Conservation (phyloP, 352 stramenopile species). For the Pythium brassicae region DNA sequence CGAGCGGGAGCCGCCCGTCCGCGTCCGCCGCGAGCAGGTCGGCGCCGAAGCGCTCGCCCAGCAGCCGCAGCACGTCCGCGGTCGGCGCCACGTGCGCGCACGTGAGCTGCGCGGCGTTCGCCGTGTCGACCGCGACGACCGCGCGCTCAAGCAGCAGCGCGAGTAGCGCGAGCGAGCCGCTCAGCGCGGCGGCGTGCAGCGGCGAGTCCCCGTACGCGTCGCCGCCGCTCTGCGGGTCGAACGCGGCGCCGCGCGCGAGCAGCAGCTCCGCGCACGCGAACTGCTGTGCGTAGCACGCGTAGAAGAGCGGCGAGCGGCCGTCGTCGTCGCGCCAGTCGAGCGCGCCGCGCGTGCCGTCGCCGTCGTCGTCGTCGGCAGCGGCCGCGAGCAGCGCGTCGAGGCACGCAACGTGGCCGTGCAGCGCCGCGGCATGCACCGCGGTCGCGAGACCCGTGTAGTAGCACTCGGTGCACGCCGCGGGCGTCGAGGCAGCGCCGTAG, state of each 20-base stretch:
- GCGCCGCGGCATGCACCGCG: slow-evolving; percentile 47
- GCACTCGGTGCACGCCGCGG: slow-evolving; percentile 42
- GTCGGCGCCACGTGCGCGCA: slow-evolving; percentile 43
- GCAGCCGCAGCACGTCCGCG: slow-evolving; percentile 24
- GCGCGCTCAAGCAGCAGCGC: slow-evolving; percentile 33
- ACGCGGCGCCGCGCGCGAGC: slow-evolving; percentile 14
- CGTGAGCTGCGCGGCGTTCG: slow-evolving; percentile 33
- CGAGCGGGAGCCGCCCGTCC: slow-evolving; percentile 54
- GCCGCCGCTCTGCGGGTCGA: slow-evolving; percentile 1
- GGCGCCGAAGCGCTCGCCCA: slow-evolving; percentile 35
- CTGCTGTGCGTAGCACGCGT: slow-evolving; percentile 61
- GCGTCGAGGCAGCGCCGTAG: slow-evolving; percentile 21
- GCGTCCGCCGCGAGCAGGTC: slow-evolving; percentile 50
- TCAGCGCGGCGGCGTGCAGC: slow-evolving; percentile 50
- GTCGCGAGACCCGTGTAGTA: slow-evolving; percentile 52
- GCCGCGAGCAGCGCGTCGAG: slow-evolving; percentile 29
- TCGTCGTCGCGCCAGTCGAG: slow-evolving; percentile 60
- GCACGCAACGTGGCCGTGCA: slow-evolving; percentile 48
- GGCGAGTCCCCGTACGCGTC: slow-evolving; percentile 14
- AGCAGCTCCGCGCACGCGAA: slow-evolving; percentile 41
- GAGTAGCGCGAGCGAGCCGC: slow-evolving; percentile 25
- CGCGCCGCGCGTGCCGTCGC: slow-evolving; percentile 7
- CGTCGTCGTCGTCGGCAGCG: not conserved
- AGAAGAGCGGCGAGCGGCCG: slow-evolving; percentile 65
- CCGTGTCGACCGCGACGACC: slow-evolving; percentile 34